phyloP scores from a whole-genome alignment of 2,329 filamentous ascomycete genomes.

The Penicillium griseofulvum region DNA sequence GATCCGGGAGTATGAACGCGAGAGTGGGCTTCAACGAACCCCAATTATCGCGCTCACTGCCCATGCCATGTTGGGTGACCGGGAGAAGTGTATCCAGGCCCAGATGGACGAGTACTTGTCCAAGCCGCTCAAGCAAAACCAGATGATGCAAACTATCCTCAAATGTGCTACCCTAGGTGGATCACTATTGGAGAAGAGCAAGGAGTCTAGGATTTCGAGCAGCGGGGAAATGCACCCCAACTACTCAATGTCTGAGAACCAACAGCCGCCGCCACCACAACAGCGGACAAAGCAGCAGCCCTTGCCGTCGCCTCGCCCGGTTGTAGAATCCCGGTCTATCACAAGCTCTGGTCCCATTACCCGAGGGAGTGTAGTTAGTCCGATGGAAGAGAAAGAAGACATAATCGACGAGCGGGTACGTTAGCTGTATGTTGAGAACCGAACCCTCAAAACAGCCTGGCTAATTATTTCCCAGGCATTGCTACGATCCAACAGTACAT shows the following conservation, averaged over 20 bases:
- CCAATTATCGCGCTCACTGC: slow-evolving; percentile 96
- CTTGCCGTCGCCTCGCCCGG: slow-evolving; percentile 45
- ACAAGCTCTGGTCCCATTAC: slow-evolving; percentile 65
- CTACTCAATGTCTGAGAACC: slow-evolving; percentile 37
- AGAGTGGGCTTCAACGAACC: slow-evolving; percentile 74
- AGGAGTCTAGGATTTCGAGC: slow-evolving; percentile 42
- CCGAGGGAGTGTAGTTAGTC: slow-evolving; percentile 59
- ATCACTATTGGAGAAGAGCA: slow-evolving; percentile 44
- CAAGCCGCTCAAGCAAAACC: slow-evolving; percentile 93
- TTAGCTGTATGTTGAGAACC: slow-evolving; percentile 16
- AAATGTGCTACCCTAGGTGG: slow-evolving; percentile 88
- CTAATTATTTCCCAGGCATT: slow-evolving; percentile 36
- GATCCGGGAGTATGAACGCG: slow-evolving; percentile 91
- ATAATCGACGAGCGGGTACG: slow-evolving; percentile 61
- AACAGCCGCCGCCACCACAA: slow-evolving; percentile 20
- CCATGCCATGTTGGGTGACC: slow-evolving; percentile 97
- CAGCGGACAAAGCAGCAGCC: slow-evolving; percentile 17
- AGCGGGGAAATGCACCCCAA: slow-evolving; percentile 39
- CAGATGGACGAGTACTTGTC: slow-evolving; percentile 99
- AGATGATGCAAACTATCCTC: slow-evolving; percentile 95
- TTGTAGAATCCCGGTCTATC: slow-evolving; percentile 62
- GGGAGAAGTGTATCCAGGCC: slow-evolving; percentile 96
- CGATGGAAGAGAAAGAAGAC: slow-evolving; percentile 59
- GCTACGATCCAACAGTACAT: slow-evolving; percentile 52
- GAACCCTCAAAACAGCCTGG: background rate